phyloP scores from a whole-genome alignment of 495 filamentous ascomycete genomes.

The Penicillium soppii region DNA sequence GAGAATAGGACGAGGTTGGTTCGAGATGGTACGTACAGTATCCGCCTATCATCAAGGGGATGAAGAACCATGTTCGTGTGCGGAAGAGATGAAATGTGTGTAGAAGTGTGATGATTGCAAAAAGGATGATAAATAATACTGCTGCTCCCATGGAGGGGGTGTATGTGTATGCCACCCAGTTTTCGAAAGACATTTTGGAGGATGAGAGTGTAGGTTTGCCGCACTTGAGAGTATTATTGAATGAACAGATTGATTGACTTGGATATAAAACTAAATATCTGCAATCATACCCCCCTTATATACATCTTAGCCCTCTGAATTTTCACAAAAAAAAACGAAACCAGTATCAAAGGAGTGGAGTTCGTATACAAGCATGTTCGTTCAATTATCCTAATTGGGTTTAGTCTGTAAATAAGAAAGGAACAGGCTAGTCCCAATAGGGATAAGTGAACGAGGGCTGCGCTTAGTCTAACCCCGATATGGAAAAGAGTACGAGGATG shows the following conservation, averaged over 20 bases:
- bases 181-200: slow-evolving; percentile 9
- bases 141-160: slow-evolving; percentile 48
- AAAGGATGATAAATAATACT: slow-evolving; percentile 49
- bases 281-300: background rate
- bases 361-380: background rate
- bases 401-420: too few species aligned
- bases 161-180: slow-evolving; percentile 45
- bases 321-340: background rate
- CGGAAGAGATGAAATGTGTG: slow-evolving; percentile 43
- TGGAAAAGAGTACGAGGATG: too few species aligned
- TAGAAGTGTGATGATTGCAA: slow-evolving; percentile 30
- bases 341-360: background rate
- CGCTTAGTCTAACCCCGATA: too few species aligned
- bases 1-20: background rate
- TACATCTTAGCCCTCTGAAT: background rate
- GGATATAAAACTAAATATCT: background rate
- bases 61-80: slow-evolving; percentile 50
- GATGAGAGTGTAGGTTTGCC: background rate
- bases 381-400: background rate
- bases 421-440: background rate
- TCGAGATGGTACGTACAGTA: slow-evolving; percentile 39
- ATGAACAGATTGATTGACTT: background rate
- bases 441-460: too few species aligned
- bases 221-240: too few species aligned
- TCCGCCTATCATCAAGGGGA: slow-evolving; percentile 51